Conservation (phyloP, 2,329 filamentous ascomycete species). For the Clonostachys rosea region DNA sequence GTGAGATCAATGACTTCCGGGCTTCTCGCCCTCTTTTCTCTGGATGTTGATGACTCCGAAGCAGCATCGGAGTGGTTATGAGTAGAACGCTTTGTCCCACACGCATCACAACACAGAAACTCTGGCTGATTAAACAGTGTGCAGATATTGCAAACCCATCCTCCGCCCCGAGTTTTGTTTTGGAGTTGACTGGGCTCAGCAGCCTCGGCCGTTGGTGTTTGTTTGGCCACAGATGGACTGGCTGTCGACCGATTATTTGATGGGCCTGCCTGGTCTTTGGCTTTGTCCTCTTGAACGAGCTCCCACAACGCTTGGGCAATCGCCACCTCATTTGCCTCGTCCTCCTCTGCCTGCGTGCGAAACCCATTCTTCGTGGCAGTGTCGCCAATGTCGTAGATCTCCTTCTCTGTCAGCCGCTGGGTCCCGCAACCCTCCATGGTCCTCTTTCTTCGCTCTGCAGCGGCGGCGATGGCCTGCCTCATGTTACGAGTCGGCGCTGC, state of each 20-base stretch:
- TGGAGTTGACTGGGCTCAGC: neutral
- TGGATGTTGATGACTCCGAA: conserved; percentile 5
- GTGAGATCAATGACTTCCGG: conserved; percentile 25
- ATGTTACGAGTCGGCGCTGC: conserved; percentile 59
- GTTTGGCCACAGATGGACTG: neutral
- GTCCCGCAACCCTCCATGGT: conserved; percentile 73
- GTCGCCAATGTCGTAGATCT: conserved; percentile 60
- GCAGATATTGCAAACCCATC: conserved; percentile 51
- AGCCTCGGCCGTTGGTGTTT: neutral
- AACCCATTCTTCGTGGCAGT: conserved; percentile 68
- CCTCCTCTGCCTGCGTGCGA: conserved; percentile 78
- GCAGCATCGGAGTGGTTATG: neutral
- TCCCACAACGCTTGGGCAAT: conserved; percentile 85
- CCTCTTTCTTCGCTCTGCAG: conserved; percentile 63
- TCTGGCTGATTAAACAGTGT: conserved; percentile 49
- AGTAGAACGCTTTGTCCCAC: conserved; percentile 35
- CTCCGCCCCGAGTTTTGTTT: conserved; percentile 2
- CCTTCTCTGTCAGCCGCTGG: conserved; percentile 59
- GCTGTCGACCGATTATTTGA: neutral
- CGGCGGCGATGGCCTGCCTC: conserved; percentile 66
- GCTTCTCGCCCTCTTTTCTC: conserved; percentile 8
- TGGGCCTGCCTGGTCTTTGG: conserved; percentile 35
- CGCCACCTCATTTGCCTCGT: conserved; percentile 82
- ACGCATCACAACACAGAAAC: conserved; percentile 54
- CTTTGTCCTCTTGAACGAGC: conserved; percentile 75